phyloP scores from a whole-genome alignment of 1,139 yeast species.

The Suhomyces maxii region DNA sequence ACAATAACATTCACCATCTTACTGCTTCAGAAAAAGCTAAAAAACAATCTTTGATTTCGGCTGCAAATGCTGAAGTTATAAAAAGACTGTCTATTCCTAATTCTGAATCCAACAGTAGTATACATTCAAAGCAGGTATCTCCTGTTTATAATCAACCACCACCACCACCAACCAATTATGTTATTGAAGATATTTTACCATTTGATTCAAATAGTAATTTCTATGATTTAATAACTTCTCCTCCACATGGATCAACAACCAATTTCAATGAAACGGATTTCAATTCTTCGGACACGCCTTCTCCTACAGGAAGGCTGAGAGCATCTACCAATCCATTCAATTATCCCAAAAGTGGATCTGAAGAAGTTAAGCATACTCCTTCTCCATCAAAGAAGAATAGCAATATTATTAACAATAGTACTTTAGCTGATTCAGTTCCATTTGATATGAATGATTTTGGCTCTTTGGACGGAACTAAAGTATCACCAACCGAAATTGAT shows the following conservation, averaged over 20 bases:
- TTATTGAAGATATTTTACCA: slow-evolving; percentile 36
- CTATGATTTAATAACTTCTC: slow-evolving; percentile 29
- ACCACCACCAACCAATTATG: slow-evolving; percentile 13
- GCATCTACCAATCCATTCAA: slow-evolving; percentile 5
- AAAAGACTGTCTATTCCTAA: slow-evolving; percentile 9
- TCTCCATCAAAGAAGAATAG: slow-evolving; percentile 2
- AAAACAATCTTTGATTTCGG: slow-evolving; percentile 27
- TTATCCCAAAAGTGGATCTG: slow-evolving; percentile 1
- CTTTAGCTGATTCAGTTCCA: neutral
- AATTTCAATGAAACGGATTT: slow-evolving; percentile 6
- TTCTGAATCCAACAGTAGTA: slow-evolving; percentile 2
- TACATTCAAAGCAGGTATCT: neutral
- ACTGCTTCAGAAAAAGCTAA: slow-evolving; percentile 30
- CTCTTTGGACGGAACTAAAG: slow-evolving; percentile 10
- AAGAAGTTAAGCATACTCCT: slow-evolving; percentile 5
- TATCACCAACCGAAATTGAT: slow-evolving; percentile 17
- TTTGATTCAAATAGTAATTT: slow-evolving; percentile 32
- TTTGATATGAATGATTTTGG: slow-evolving; percentile 9
- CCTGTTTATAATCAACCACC: neutral
- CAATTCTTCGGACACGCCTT: slow-evolving; percentile 7
- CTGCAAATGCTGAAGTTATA: slow-evolving; percentile 22
- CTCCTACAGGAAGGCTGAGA: slow-evolving; percentile 8
- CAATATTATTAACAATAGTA: neutral
- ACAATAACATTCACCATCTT: slow-evolving; percentile 15
- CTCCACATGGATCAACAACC: slow-evolving; percentile 8